Evolutionary conservation across 2,329 filamentous ascomycete species (phyloP).

Genomic region (Trichoderma lentiforme): DNA sequence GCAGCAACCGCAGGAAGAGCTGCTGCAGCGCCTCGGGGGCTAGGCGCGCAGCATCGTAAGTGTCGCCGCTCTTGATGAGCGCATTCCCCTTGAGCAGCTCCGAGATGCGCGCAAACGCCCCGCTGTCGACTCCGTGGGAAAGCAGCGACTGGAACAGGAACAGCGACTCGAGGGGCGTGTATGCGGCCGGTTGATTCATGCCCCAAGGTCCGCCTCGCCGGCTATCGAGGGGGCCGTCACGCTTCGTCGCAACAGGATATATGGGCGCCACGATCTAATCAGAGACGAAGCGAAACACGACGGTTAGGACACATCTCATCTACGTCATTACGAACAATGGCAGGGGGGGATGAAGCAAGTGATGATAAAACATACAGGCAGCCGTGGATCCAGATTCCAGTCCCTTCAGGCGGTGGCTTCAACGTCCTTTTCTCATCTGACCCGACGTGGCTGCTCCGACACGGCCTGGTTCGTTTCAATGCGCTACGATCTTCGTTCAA

Average conservation of each 20-base stretch:
- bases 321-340: conserved; percentile 27
- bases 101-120: conserved; percentile 69
- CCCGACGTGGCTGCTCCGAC: conserved; percentile 24
- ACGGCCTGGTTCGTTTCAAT: conserved; percentile 22
- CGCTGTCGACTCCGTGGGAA: conserved; percentile 60
- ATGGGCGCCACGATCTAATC: conserved; percentile 52
- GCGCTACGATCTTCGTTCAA: conserved; percentile 18
- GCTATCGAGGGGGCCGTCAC: conserved; percentile 53
- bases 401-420: conserved; percentile 26
- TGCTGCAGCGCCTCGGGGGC: conserved; percentile 74
- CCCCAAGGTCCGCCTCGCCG: conserved; percentile 54
- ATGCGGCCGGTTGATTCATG: conserved; percentile 59
- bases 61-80: conserved; percentile 65
- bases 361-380: conserved; percentile 30
- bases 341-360: conserved; percentile 18
- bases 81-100: conserved; percentile 70
- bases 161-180: conserved; percentile 82
- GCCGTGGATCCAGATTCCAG: conserved; percentile 30
- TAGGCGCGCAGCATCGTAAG: conserved; percentile 71
- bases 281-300: not conserved
- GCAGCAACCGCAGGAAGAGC: conserved; percentile 72
- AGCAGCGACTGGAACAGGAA: conserved; percentile 79
- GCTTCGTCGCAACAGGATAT: conserved; percentile 48
- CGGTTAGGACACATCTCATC: conserved; percentile 6
- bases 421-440: conserved; percentile 29